Conservation (phyloP, 768 basidiomycete species). For the Mrakia hoshinonis region DNA sequence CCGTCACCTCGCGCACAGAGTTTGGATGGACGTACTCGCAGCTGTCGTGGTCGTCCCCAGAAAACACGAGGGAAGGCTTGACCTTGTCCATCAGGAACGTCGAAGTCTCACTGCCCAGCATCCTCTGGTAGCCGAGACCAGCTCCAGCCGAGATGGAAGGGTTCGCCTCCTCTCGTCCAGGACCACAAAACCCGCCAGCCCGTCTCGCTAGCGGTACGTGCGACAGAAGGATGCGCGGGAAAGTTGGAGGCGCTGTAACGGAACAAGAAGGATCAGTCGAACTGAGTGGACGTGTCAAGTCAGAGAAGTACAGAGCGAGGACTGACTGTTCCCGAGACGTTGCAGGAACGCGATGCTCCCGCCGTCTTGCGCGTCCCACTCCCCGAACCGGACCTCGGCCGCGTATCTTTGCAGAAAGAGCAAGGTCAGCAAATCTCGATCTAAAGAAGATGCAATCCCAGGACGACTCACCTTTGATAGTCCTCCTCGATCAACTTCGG, state of each 20-base stretch:
- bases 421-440: constrained; percentile 34
- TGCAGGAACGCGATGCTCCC: constrained; percentile 30
- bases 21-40: constrained; percentile 63
- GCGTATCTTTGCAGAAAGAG: constrained; percentile 37
- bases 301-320: neutral
- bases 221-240: constrained; percentile 63
- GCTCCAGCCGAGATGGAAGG: constrained; percentile 57
- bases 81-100: constrained; percentile 58
- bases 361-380: constrained; percentile 19
- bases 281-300: neutral
- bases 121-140: constrained; percentile 71
- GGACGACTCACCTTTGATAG: constrained; percentile 44
- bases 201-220: constrained; percentile 84
- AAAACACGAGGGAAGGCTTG: constrained; percentile 63
- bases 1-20: constrained; percentile 62
- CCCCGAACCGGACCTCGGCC: constrained; percentile 26
- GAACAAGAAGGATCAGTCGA: constrained; percentile 7
- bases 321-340: constrained; percentile 16
- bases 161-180: constrained; percentile 56
- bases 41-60: constrained; percentile 92
- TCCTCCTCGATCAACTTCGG: constrained; percentile 70
- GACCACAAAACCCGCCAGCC: constrained; percentile 62
- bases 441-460: constrained; percentile 12
- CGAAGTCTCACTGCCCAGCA: constrained; percentile 58
- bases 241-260: constrained; percentile 34